Conservation (phyloP, 495 filamentous ascomycete species). For the Melanomma pulvis-pyrius region DNA sequence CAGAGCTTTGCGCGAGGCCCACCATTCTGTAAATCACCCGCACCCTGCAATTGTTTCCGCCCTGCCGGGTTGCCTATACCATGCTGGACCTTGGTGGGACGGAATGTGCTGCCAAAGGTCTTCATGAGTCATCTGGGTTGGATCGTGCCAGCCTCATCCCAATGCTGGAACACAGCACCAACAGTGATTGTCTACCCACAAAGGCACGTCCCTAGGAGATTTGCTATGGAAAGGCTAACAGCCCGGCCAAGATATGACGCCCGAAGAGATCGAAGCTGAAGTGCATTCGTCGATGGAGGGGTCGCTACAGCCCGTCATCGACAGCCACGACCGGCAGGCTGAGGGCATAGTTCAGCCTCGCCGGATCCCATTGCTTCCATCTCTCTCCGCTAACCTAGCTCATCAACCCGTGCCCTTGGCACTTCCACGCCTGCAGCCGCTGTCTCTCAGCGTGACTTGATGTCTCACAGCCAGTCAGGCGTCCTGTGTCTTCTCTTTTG, state of each 20-base stretch:
- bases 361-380: neutral
- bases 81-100: neutral
- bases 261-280: neutral
- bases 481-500: too few relatives aligned
- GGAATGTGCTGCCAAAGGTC: neutral
- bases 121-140: neutral
- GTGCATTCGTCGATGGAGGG: neutral
- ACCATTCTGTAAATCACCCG: neutral
- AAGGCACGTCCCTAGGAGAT: too few relatives aligned
- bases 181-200: too few relatives aligned
- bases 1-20: neutral
- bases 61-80: neutral
- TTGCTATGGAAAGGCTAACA: neutral
- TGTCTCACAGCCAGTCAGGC: too few relatives aligned
- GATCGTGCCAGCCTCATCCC: neutral
- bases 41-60: constrained; percentile 2
- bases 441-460: too few relatives aligned
- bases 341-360: neutral
- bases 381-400: neutral
- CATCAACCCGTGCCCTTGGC: neutral
- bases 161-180: neutral
- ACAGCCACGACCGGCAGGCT: neutral
- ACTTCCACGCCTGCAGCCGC: neutral
- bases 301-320: neutral
- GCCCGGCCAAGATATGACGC: neutral